phyloP scores from a whole-genome alignment of 2,329 filamentous ascomycete genomes.

The Aspergillus transmontanensis region DNA sequence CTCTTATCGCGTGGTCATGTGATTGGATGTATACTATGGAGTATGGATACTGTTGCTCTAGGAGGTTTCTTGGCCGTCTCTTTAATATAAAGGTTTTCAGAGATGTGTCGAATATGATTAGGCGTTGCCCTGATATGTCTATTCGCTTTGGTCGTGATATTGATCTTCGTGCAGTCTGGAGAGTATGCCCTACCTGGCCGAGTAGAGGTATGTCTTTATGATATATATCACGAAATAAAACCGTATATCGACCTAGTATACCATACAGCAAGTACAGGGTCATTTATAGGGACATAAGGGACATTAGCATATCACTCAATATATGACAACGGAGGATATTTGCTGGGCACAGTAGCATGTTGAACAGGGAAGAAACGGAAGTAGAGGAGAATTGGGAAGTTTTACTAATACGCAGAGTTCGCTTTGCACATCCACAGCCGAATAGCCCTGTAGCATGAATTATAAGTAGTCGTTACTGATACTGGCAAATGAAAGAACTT shows the following conservation, averaged over 20 bases:
- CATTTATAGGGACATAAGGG: not conserved
- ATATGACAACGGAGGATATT: not conserved
- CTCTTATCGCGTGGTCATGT: conserved; percentile 13
- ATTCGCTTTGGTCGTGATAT: not conserved
- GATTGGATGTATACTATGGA: not conserved
- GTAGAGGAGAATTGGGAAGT: not conserved
- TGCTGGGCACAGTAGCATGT: not conserved
- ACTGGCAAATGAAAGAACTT: too few relatives aligned
- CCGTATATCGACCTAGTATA: not conserved
- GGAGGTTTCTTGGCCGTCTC: not conserved
- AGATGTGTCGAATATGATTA: not conserved
- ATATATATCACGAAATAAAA: not conserved
- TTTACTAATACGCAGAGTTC: not conserved
- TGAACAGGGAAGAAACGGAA: not conserved
- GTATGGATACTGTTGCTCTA: not conserved
- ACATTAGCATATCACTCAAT: not conserved
- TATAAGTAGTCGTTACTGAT: too few relatives aligned
- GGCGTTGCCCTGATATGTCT: not conserved
- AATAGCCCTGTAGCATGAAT: too few relatives aligned
- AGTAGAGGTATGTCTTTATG: not conserved
- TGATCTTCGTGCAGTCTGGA: not conserved
- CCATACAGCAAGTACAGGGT: not conserved
- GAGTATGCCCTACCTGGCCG: not conserved
- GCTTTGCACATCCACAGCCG: not conserved
- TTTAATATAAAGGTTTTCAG: not conserved